Evolutionary conservation across 2,329 filamentous ascomycete species (phyloP).

Genomic region (Chalara sp.): DNA sequence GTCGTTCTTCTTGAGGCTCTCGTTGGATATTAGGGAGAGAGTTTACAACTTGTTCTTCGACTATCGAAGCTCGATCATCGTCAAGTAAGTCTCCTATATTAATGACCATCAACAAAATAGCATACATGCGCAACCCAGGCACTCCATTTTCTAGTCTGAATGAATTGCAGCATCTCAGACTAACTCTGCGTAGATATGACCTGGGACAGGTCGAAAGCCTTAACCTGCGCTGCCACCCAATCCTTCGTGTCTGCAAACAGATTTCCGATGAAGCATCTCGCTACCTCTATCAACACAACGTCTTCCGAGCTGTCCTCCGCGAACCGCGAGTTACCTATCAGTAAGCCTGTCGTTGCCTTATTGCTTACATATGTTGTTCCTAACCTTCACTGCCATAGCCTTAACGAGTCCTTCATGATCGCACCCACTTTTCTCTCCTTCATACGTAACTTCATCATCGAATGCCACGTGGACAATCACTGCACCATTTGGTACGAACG

Average conservation of each 20-base stretch:
- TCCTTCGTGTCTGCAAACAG: conserved; percentile 19
- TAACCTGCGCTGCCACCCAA: conserved; percentile 2
- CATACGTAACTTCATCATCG: conserved; percentile 17
- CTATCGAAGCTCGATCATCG: conserved; percentile 14
- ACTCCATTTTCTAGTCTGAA: too few species aligned
- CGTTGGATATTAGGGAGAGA: conserved; percentile 19
- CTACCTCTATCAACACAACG: conserved; percentile 21
- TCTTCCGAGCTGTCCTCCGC: conserved; percentile 17
- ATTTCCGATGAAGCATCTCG: conserved; percentile 13
- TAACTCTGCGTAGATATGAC: conserved; percentile 4
- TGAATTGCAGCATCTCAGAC: neutral
- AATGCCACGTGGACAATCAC: conserved; percentile 14
- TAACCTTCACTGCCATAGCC: too few species aligned
- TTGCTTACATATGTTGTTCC: too few species aligned
- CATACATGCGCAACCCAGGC: neutral
- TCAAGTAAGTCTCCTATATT: conserved; percentile 6
- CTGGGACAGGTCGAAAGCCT: conserved; percentile 16
- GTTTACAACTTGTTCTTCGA: conserved; percentile 19
- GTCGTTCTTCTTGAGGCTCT: conserved; percentile 13
- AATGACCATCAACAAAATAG: neutral
- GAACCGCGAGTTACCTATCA: neutral
- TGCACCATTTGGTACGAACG: conserved; percentile 13
- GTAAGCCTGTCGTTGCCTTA: neutral
- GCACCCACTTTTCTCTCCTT: conserved; percentile 3
- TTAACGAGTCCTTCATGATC: neutral